Evolutionary conservation across 2,329 filamentous ascomycete species (phyloP), one percentile per base, ranked within the genome.

Genomic region (Aspergillus terreus): DNA sequence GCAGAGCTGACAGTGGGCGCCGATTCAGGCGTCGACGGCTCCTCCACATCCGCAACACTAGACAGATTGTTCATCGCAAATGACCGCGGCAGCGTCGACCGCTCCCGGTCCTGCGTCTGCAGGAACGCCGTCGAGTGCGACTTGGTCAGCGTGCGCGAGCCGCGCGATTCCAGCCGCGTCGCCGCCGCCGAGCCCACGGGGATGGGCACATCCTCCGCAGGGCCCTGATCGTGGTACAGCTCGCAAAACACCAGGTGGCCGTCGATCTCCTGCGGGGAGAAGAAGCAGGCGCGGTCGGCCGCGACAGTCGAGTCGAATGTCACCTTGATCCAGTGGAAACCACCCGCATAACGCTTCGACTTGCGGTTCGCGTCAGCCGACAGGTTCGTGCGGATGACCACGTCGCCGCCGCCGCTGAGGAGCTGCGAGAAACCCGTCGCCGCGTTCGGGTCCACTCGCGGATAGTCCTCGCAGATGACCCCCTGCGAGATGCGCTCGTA

Each of bases 291-390:
- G 10, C 82, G 77, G 53, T 88, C 85, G 17, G 86, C 88, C 2
- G 87, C 85, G 59, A 87, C 81, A 45, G 80, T 78, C 40, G 84
- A 88, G 71, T 90, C 88, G 63, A 90, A 92, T 1, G 88, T 92
- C 50, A 92, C 78, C 69, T 91, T 91, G 62, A 96, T 90, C 92
- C 92, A 97, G 76, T 96, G 89, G 60, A 88, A 82, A 41, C 92
- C 92, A 46, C 90, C 88, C 43, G 86, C 87, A 56, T 90, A 91
- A 55, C 81, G 82, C 71, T 92, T 90, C 64, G 92, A 89, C 68
- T 92, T 87, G 48, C 81, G 78, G 50, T 91, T 83, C 62, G 95
- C 89, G 35, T 87, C 85, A 15, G 81, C 74, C 2, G 86, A 87
- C 47, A 96, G 74, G 9, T 82, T 81, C 47, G 82, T 80, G 52